Conservation (phyloP, 2,329 filamentous ascomycete species). For the Penicillium sp. region DNA sequence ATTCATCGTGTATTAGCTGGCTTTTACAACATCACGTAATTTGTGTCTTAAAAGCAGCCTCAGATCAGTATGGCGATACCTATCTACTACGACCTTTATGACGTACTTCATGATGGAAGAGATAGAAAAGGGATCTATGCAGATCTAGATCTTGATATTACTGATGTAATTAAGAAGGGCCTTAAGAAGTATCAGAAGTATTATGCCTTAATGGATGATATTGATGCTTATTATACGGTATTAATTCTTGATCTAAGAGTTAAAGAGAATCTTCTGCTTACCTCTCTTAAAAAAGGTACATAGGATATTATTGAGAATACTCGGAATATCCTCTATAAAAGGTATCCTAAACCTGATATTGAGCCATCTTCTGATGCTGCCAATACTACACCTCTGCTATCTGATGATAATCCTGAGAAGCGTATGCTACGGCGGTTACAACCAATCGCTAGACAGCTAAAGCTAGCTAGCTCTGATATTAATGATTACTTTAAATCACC, state of each 20-base stretch:
- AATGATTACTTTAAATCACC: background rate
- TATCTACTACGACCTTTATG: slow-evolving; percentile 14
- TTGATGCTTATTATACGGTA: slow-evolving; percentile 5
- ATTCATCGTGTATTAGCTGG: slow-evolving; percentile 5
- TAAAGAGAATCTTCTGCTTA: background rate
- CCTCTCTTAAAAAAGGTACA: background rate
- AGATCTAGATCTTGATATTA: slow-evolving; percentile 8
- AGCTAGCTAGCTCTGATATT: background rate
- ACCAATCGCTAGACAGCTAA: background rate
- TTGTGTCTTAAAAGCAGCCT: slow-evolving; percentile 4
- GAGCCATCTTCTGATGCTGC: background rate
- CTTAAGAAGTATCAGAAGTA: slow-evolving; percentile 14
- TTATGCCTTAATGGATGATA: slow-evolving; percentile 12
- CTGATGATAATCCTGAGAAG: background rate
- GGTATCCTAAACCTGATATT: background rate
- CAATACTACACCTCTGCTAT: no score
- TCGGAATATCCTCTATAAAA: background rate
- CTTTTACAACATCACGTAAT: slow-evolving; percentile 6
- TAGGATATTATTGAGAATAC: slow-evolving; percentile 1
- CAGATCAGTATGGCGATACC: slow-evolving; percentile 12
- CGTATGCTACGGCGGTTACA: background rate
- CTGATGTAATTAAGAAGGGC: slow-evolving; percentile 1
- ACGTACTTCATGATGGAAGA: background rate
- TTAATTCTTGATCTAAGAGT: slow-evolving; percentile 5
- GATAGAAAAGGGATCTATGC: background rate